Evolutionary conservation across 169 alveolate species (phyloP).

Genomic region (Plasmodium malariae): DNA sequence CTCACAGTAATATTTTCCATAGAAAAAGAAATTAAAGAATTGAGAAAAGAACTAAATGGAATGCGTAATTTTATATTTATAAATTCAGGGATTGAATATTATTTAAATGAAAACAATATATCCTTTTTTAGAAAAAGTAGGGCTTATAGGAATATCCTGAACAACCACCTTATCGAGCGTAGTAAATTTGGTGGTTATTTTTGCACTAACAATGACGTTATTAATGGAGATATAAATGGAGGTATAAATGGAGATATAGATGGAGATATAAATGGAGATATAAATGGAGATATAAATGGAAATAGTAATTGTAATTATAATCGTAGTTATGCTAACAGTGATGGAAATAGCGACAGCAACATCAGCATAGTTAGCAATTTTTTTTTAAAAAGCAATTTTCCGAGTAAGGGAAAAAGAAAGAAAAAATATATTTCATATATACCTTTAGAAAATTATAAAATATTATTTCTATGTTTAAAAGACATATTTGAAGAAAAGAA

Average conservation of each 20-base stretch:
- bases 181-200: constrained; percentile 31
- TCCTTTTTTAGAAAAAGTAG: neutral
- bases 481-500: constrained; percentile 48
- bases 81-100: constrained; percentile 69
- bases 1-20: constrained; percentile 24
- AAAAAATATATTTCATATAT: constrained; percentile 72
- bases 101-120: constrained; percentile 62
- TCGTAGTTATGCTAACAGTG: no score
- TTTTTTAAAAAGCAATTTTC: constrained; percentile 25
- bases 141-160: neutral
- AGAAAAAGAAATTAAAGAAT: constrained; percentile 58
- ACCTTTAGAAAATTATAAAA: constrained; percentile 44
- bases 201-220: neutral
- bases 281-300: no score
- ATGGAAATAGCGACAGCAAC: no score
- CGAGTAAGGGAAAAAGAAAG: constrained; percentile 6
- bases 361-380: constrained; percentile 34
- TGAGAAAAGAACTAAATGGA: constrained; percentile 44
- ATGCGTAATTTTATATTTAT: constrained; percentile 60
- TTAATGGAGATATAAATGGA: constrained; percentile 3
- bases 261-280: no score
- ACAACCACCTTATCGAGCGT: neutral
- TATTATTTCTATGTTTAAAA: constrained; percentile 28
- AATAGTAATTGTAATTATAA: no score
- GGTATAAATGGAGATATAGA: no score